Evolutionary conservation across 768 basidiomycete species (phyloP), one percentile per base, ranked within the genome.

Genomic region (Serendipita vermifera): DNA sequence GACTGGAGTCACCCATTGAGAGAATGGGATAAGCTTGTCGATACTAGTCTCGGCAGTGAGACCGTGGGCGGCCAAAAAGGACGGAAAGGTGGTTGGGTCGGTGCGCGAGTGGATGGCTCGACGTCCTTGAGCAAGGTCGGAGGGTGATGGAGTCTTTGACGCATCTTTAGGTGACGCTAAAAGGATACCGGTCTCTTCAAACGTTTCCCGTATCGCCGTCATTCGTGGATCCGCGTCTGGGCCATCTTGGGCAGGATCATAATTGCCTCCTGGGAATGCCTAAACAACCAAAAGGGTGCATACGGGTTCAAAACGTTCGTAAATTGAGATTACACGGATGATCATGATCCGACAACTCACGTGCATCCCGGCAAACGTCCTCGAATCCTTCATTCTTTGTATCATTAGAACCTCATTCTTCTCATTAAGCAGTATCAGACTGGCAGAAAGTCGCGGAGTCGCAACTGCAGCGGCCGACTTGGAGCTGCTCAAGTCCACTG

Each of bases 231-330:
- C 22, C 46, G 46, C 7, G 7, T n/a, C 22, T 2, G 46, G 2
- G 4, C 64, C 63, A 61, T 85, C 84, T 60, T 85, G 82, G 55
- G 70, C 67, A 46, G 71, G 59, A 69, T 85, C 84, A 38, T 71
- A 73, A 65, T 84, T 84, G 15, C 85, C 85, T 13, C 85, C 85
- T 5, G 85, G 85, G 62, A 86, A 87, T 27, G 85, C 85, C 85
- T 87, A 59, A 9, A 17, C 24, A n/a, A 24, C 15, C 11, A n/a
- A 29, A 48, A 5, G 22, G 7, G 11, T 24, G 58, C 14, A 53
- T n/a, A 15, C 24, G 29, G 38, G 13, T 9, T 33, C 22, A 39
- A 51, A 54, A 33, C 17, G 48, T 11, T 26, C 62, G 31, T 59
- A 43, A 26, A 55, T 22, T 27, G 27, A 29, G 7, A 20, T 59